Conservation (phyloP, 1,139 yeast genomes). For the Schwanniomyces etchellsii region DNA sequence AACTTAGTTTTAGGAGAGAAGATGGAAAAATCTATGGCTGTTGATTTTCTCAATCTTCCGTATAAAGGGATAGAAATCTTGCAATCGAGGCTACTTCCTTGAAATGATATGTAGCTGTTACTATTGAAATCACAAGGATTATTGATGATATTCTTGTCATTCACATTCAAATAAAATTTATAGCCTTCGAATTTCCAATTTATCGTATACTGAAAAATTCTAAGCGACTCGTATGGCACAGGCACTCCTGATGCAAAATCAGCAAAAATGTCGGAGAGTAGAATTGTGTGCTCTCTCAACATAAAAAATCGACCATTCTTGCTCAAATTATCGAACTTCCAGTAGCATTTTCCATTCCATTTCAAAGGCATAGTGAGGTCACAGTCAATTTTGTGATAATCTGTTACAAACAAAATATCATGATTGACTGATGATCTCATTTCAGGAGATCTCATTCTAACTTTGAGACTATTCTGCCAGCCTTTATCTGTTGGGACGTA, state of each 20-base stretch:
- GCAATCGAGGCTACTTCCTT: constrained; percentile 54
- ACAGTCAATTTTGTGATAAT: constrained; percentile 50
- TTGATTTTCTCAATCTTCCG: constrained; percentile 52
- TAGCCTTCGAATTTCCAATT: constrained; percentile 57
- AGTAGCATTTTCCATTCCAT: constrained; percentile 76
- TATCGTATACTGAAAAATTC: constrained; percentile 61
- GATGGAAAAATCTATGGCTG: constrained; percentile 49
- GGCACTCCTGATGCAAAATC: constrained; percentile 80
- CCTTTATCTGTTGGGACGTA: constrained; percentile 55
- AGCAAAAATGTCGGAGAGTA: constrained; percentile 65
- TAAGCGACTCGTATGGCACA: constrained; percentile 65
- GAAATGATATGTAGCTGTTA: constrained; percentile 69
- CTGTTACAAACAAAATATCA: constrained; percentile 66
- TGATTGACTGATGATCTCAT: constrained; percentile 84
- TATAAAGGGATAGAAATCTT: constrained; percentile 54
- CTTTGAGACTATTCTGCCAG: constrained; percentile 46
- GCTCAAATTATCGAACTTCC: constrained; percentile 58
- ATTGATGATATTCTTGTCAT: constrained; percentile 81
- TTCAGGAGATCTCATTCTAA: constrained; percentile 55
- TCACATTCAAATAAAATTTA: constrained; percentile 67
- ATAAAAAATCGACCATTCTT: constrained; percentile 54
- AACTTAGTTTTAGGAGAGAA: constrained; percentile 59
- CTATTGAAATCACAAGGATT: constrained; percentile 81
- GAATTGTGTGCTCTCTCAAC: constrained; percentile 75
- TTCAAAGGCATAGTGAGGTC: constrained; percentile 63